Percentiles rank a stretch among this genome's conserved stretches.
phyloP scores from a whole-genome alignment of 2,329 filamentous ascomycete genomes.

The Hirsutella minnesotensis region DNA sequence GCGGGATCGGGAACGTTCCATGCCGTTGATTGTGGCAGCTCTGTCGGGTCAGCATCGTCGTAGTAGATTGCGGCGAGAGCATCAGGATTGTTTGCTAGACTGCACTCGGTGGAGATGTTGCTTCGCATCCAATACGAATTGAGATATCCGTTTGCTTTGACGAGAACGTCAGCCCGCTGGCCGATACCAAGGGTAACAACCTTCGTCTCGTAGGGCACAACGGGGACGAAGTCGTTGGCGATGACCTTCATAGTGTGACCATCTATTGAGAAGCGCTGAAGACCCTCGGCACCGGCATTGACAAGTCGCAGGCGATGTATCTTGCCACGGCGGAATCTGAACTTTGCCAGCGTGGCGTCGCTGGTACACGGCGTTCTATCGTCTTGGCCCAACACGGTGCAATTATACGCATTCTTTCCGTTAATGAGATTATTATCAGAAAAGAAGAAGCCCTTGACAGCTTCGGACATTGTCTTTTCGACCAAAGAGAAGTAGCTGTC shows the following conservation, averaged over 20 bases:
- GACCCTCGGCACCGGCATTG: conserved; percentile 39
- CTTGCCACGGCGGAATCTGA: conserved; percentile 38
- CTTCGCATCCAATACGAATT: conserved; percentile 48
- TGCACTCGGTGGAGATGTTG: conserved; percentile 35
- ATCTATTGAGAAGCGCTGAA: conserved; percentile 45
- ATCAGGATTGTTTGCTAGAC: conserved; percentile 31
- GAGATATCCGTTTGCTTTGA: conserved; percentile 33
- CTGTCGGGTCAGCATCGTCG: conserved; percentile 33
- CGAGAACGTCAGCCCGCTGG: conserved; percentile 36
- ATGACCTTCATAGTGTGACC: conserved; percentile 52
- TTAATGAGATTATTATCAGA: conserved; percentile 52
- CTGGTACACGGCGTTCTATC: conserved; percentile 31
- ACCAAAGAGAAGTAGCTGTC: conserved; percentile 34
- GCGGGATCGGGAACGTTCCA: conserved; percentile 37
- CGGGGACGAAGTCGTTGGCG: conserved; percentile 49
- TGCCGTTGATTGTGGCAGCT: conserved; percentile 34
- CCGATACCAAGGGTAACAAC: conserved; percentile 49
- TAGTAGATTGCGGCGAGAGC: conserved; percentile 56
- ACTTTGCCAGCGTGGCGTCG: conserved; percentile 38
- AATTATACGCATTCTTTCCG: conserved; percentile 47
- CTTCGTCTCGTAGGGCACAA: conserved; percentile 50
- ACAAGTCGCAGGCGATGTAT: conserved; percentile 47
- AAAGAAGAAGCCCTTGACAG: conserved; percentile 19
- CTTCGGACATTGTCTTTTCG: conserved; percentile 27
- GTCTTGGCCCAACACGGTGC: conserved; percentile 21